Evolutionary conservation across 1,284 basidiomycete species (phyloP).

Genomic region (Heterobasidion occidentale): DNA sequence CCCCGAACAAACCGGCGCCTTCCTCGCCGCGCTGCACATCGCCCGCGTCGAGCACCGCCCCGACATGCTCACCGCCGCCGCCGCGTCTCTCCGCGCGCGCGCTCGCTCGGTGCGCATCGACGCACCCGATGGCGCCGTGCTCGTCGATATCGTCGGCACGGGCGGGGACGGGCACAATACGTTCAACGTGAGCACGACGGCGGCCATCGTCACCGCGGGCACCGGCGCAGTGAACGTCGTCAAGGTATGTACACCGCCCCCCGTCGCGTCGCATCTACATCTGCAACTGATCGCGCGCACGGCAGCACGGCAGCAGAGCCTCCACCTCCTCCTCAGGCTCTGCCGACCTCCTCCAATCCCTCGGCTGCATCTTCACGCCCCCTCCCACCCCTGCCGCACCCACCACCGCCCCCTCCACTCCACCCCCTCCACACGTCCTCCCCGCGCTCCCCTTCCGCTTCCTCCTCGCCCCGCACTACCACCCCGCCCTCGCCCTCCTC

Average conservation of each 20-base stretch:
- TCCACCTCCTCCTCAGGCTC: slow-evolving; percentile 94
- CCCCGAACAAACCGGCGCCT: slow-evolving; percentile 74
- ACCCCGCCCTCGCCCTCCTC: slow-evolving; percentile 80
- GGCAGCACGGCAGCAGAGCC: slow-evolving; percentile 86
- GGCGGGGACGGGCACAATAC: slow-evolving; percentile 98
- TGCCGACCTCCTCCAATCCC: slow-evolving; percentile 84
- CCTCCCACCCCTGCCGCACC: slow-evolving; percentile 25
- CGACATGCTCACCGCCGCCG: slow-evolving; percentile 72
- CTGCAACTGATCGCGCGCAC: not conserved
- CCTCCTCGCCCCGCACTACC: slow-evolving; percentile 91
- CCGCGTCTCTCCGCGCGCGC: slow-evolving; percentile 60
- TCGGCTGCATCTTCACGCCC: slow-evolving; percentile 76
- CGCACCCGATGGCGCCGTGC: slow-evolving; percentile 51
- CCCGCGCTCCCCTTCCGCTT: slow-evolving; percentile 78
- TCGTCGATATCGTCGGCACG: slow-evolving; percentile 73
- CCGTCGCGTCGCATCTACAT: not conserved
- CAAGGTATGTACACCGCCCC: slow-evolving; percentile 54
- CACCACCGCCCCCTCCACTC: slow-evolving; percentile 16
- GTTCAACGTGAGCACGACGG: slow-evolving; percentile 96
- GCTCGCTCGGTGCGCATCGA: slow-evolving; percentile 57
- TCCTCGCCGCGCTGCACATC: slow-evolving; percentile 76
- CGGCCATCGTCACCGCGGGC: slow-evolving; percentile 91
- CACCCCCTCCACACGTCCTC: slow-evolving; percentile 47
- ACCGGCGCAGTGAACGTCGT: slow-evolving; percentile 82
- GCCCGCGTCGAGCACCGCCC: slow-evolving; percentile 69